Evolutionary conservation across 306 rosid genomes (phyloP).

Genomic region (Acacia acuminata): DNA sequence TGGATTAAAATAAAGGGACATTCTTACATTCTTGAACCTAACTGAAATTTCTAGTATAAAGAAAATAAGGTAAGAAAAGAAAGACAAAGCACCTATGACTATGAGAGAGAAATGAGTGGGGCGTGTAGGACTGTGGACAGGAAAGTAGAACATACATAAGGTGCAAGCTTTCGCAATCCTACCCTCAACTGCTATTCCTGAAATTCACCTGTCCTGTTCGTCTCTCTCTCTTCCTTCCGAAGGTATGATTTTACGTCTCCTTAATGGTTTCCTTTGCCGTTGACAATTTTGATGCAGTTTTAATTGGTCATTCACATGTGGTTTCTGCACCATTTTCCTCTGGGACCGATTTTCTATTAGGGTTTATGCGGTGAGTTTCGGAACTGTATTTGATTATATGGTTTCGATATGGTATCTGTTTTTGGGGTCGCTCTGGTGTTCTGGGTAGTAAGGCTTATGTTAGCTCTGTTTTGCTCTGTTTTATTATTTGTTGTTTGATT

Average conservation of each 20-base stretch:
- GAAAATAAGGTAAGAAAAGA: neutral
- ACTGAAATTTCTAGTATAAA: too few relatives aligned
- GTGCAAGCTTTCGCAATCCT: slow-evolving; percentile 24
- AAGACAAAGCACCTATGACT: neutral
- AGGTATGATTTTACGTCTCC: slow-evolving; percentile 26
- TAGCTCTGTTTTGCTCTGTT: slow-evolving; percentile 23
- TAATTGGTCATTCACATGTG: slow-evolving; percentile 16
- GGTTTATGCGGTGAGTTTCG: slow-evolving; percentile 35
- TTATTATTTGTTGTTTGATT: slow-evolving; percentile 15
- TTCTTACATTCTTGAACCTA: too few relatives aligned
- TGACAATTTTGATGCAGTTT: neutral
- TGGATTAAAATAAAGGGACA: too few relatives aligned
- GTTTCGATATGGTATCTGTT: neutral
- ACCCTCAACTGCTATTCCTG: neutral
- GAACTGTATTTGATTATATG: neutral
- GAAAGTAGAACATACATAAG: slow-evolving; percentile 2
- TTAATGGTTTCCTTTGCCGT: neutral
- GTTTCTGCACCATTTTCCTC: slow-evolving; percentile 19
- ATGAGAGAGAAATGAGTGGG: slow-evolving; percentile 17
- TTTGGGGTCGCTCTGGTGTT: neutral
- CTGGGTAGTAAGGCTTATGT: neutral
- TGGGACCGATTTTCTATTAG: slow-evolving; percentile 18
- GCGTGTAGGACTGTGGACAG: neutral
- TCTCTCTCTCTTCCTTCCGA: slow-evolving; percentile 26
- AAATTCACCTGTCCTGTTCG: slow-evolving; percentile 19